Evolutionary conservation across 805 yeast species (phyloP).

Genomic region (Barnettozyma populi): DNA sequence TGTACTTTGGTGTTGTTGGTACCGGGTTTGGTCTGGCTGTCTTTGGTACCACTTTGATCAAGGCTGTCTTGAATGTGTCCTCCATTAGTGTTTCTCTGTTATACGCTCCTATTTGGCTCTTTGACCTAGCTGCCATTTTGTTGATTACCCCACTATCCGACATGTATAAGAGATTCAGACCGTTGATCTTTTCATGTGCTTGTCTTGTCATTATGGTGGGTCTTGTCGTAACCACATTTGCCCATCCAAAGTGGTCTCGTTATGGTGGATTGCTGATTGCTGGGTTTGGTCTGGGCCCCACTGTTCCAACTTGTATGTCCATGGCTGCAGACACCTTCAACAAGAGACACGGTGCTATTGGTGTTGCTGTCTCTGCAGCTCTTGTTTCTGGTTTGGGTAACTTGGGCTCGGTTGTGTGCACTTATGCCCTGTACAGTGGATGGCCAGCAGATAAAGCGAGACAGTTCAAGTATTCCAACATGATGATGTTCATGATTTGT

Average conservation of each 20-base stretch:
- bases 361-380: slow-evolving; percentile 79
- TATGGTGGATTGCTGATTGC: slow-evolving; percentile 78
- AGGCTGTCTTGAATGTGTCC: slow-evolving; percentile 50
- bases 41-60: slow-evolving; percentile 74
- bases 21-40: slow-evolving; percentile 85
- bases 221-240: slow-evolving; percentile 69
- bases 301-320: slow-evolving; percentile 85
- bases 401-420: slow-evolving; percentile 78
- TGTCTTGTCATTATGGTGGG: slow-evolving; percentile 69
- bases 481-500: slow-evolving; percentile 75
- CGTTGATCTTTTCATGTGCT: slow-evolving; percentile 56
- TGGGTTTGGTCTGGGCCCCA: slow-evolving; percentile 87
- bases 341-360: slow-evolving; percentile 72
- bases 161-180: slow-evolving; percentile 51
- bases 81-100: slow-evolving; percentile 68
- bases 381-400: slow-evolving; percentile 83
- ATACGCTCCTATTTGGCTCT: slow-evolving; percentile 88
- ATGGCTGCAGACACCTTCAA: slow-evolving; percentile 74
- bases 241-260: slow-evolving; percentile 65
- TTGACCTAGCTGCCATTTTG: slow-evolving; percentile 72
- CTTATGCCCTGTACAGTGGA: slow-evolving; percentile 80
- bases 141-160: slow-evolving; percentile 79
- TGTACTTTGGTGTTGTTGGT: slow-evolving; percentile 93
- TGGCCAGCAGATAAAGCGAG: slow-evolving; percentile 76
- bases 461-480: slow-evolving; percentile 63